Evolutionary conservation across 495 filamentous ascomycete species (phyloP), one percentile per base, ranked within the genome.

Genomic region (Penicillium longicatenatum): DNA sequence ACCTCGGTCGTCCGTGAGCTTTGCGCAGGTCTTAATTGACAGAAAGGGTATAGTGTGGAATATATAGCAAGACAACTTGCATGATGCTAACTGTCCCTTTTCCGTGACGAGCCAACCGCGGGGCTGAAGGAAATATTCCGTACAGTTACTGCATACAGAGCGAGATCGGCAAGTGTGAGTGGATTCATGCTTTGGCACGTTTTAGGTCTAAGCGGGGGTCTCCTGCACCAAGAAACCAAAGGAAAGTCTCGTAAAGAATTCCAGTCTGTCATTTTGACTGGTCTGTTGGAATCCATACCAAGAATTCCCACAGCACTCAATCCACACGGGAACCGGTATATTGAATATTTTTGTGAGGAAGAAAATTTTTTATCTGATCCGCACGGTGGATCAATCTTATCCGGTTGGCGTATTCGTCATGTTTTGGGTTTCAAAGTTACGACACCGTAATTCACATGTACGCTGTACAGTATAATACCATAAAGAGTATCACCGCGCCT

Each of bases 51-150:
- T 52, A 53, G 50, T 55, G 26, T 50, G 55, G 46, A 17, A 55
- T 64, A 60, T 64, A 61, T 64, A 61, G 33, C 16, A 45, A 46
- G 33, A 26, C 33, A 60, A 29, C 47, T 35, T 51, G 33, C 48
- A 48, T 48, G 16, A 9, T 20, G 21, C 21, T 46, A 46, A 9
- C 17, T n/a, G 48, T 51, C 19, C 20, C n/a, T 22, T 30, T 33
- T 10, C 14, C 10, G 10, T 50, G 47, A 20, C 48, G 48, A 51
- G 6, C n/a, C 30, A 51, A 51, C 48, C 48, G 48, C 48, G 48
- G 33, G 33, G 45, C 45, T 6, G 24, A 29, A 29, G 45, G 24
- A 48, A 48, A 48, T 30, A 22, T 48, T 47, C 45, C 45, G 45
- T 30, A 48, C 45, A 48, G 45, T 48, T 48, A 48, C 45, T 48